phyloP scores from a whole-genome alignment of 371 early-diverging fungal species.

The Apophysomyces sp. region DNA sequence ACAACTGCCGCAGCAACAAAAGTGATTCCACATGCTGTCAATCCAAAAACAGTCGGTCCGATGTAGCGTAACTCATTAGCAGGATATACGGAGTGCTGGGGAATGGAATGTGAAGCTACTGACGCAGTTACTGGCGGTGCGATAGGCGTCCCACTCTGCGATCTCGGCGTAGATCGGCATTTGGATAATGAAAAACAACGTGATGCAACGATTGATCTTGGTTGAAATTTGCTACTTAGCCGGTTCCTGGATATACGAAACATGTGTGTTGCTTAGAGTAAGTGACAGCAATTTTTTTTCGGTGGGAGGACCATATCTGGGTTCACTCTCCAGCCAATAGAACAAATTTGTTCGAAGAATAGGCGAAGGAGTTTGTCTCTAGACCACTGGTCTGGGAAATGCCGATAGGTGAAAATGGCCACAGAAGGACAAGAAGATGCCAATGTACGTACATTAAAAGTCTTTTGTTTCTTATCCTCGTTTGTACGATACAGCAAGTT shows the following conservation, averaged over 20 bases:
- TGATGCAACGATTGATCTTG: background rate
- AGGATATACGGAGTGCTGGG: background rate
- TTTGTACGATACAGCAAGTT: too few relatives aligned
- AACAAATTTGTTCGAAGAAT: too few relatives aligned
- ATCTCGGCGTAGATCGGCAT: background rate
- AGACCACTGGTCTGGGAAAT: too few relatives aligned
- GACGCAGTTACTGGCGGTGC: background rate
- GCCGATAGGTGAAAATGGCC: too few relatives aligned
- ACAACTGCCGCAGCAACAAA: slow-evolving; percentile 2
- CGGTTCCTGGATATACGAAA: background rate
- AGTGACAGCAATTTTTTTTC: too few relatives aligned
- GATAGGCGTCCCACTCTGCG: background rate
- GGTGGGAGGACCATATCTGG: too few relatives aligned
- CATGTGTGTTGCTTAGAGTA: background rate
- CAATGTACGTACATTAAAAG: too few relatives aligned
- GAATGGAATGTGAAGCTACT: background rate
- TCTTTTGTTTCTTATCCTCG: too few relatives aligned
- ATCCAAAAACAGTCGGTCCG: background rate
- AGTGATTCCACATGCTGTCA: background rate
- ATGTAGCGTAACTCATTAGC: background rate
- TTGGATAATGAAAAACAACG: background rate
- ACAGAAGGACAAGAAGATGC: too few relatives aligned
- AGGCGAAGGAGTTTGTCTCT: too few relatives aligned
- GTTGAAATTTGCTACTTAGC: background rate
- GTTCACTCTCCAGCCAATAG: too few relatives aligned